A percentile compares a stretch with the other conserved stretches of the same genome.
Evolutionary conservation across 73 alveolate genomes (phyloP).

Genomic region (Paramecium octaurelia): DNA sequence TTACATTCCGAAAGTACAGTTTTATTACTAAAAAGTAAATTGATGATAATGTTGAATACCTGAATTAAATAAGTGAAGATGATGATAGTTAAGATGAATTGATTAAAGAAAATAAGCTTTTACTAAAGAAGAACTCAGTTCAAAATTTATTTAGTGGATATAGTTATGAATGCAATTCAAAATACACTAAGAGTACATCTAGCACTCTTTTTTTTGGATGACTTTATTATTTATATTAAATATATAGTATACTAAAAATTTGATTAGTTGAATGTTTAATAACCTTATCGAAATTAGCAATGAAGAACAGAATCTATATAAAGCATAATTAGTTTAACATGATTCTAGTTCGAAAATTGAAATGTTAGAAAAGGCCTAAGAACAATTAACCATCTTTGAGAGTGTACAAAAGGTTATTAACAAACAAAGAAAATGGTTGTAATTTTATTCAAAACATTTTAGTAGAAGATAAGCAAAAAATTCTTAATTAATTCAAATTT

Average conservation of each 20-base stretch:
- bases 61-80: slow-evolving; percentile 26
- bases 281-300: background rate
- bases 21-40: background rate
- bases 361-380: too few relatives aligned
- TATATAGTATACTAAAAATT: background rate
- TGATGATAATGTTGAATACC: slow-evolving; percentile 1
- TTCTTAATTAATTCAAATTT: too few relatives aligned
- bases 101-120: slow-evolving; percentile 50
- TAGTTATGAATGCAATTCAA: background rate
- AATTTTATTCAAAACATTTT: too few relatives aligned
- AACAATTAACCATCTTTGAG: too few relatives aligned
- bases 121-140: slow-evolving; percentile 65
- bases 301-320: too few relatives aligned
- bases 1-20: slow-evolving; percentile 65
- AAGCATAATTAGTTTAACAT: too few relatives aligned
- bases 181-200: slow-evolving; percentile 20
- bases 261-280: background rate
- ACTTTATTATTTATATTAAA: background rate
- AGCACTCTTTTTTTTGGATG: slow-evolving; percentile 5
- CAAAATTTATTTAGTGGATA: slow-evolving; percentile 39
- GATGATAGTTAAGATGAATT: slow-evolving; percentile 52
- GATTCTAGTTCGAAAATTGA: too few relatives aligned
- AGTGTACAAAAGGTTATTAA: too few relatives aligned
- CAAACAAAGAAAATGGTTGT: too few relatives aligned
- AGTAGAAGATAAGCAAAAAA: too few relatives aligned